Evolutionary conservation across 23 red algal species (phyloP), one percentile per base, ranked within the genome.

Genomic region (Rhodosorus marinus): DNA sequence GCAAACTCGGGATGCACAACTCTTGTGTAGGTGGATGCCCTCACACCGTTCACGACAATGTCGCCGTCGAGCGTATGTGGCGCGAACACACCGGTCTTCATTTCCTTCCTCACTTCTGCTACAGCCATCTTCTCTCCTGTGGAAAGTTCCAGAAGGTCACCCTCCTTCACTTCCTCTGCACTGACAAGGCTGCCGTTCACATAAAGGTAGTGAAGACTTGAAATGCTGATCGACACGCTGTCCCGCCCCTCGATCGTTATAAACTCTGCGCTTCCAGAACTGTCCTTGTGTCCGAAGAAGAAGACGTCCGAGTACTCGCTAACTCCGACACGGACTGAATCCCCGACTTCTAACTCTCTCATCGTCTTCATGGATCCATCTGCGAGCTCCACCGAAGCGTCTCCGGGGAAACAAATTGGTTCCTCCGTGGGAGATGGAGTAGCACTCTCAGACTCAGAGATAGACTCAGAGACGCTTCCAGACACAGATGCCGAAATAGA

Each of bases 61-160:
- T 38, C 50, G 36, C 75, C 75, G 15, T 70, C 64, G 0, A 68
- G 51, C 15, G 75, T 81, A 11, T 81, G 75, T 19, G 75, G 75
- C 26, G 70, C 72, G 55, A 48, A 58, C 34, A 81, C 29, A 3
- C 75, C 75, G 35, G 24, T 49, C 2, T 35, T 31, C 9, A 22
- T 19, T 14, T 47, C 25, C 26, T 3, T 55, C 8, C 54, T 2
- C 8, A 62, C 57, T 22, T n/a, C 43, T 35, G 55, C 54, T 19
- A 81, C 55, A 3, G 35, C 25, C 49, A 61, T 51, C 4, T 41
- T 11, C 8, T 69, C 31, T 5, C 75, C 75, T 35, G 60, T 59
- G n/a, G 31, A 42, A 23, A 67, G 15, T 19, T 2, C 55, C 55
- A 81, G 11, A 1, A 49, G 7, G 33, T 81, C 75, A 34, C 75